Conservation (phyloP, 192 early-diverging fungal genomes). For the Martensiomyces pterosporus region DNA sequence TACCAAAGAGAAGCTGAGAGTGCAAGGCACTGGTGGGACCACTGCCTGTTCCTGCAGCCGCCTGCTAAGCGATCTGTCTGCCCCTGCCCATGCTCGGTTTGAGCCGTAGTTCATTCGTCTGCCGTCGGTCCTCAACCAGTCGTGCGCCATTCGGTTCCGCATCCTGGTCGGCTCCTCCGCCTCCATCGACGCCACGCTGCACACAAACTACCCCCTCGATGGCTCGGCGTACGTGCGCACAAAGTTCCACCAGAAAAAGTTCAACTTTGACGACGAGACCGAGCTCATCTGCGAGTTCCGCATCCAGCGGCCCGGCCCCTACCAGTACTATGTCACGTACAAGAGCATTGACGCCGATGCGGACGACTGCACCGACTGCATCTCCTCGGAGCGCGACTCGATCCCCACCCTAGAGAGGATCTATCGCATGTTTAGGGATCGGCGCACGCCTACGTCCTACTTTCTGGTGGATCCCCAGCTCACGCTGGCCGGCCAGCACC, state of each 20-base stretch:
- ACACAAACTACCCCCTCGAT: slow-evolving; percentile 82
- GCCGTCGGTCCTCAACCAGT: slow-evolving; percentile 34
- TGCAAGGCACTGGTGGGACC: too few species aligned
- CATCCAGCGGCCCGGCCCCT: slow-evolving; percentile 70
- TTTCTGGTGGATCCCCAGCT: slow-evolving; percentile 91
- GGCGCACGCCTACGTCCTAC: slow-evolving; percentile 53
- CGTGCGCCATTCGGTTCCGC: slow-evolving; percentile 75
- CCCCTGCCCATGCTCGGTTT: too few species aligned
- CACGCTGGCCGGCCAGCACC: slow-evolving; percentile 46
- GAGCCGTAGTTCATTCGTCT: slow-evolving; percentile 42
- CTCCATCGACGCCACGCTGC: slow-evolving; percentile 65
- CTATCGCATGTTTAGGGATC: slow-evolving; percentile 26
- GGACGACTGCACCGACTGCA: slow-evolving; percentile 14
- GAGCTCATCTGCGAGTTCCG: slow-evolving; percentile 66
- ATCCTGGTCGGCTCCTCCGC: slow-evolving; percentile 73
- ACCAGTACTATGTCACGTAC: slow-evolving; percentile 83
- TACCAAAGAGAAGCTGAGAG: too few species aligned
- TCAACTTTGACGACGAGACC: slow-evolving; percentile 48
- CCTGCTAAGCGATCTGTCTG: too few species aligned
- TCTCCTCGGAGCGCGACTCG: slow-evolving; percentile 10
- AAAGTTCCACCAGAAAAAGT: slow-evolving; percentile 31
- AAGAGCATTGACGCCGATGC: slow-evolving; percentile 28
- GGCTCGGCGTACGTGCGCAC: slow-evolving; percentile 54
- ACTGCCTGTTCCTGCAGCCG: too few species aligned
- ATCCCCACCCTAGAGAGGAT: slow-evolving; percentile 39